These are phyloP conservation scores for Ustilago trichophora DNA, from an alignment of 1,284 basidiomycete genomes.

Conservation along the genomic window DNA sequence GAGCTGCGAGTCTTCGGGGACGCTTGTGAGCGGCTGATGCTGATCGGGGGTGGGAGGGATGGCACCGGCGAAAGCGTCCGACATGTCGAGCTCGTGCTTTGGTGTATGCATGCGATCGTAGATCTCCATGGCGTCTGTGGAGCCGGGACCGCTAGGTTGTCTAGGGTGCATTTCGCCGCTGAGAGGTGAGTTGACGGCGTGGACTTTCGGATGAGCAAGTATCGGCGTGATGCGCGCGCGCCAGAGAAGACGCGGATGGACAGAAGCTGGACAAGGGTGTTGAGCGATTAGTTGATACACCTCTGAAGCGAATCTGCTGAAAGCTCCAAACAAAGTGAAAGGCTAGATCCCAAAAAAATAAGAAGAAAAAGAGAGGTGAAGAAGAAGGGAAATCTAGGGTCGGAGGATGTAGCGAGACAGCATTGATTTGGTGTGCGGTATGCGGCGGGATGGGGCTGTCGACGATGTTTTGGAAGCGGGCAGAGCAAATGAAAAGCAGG, in stretches of 20 bases:
- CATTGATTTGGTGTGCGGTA: slow-evolving; percentile 15
- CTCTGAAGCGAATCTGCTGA: too few species aligned
- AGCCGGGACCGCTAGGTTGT: slow-evolving; percentile 49
- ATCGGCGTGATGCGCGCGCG: too few species aligned
- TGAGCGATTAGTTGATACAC: too few species aligned
- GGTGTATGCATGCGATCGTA: slow-evolving; percentile 51
- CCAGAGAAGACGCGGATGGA: too few species aligned
- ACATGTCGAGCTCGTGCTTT: slow-evolving; percentile 39
- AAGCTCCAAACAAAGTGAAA: too few species aligned
- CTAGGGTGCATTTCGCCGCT: slow-evolving; percentile 31
- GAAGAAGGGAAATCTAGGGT: slow-evolving; percentile 2
- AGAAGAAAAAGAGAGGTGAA: neutral
- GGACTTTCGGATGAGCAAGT: too few species aligned
- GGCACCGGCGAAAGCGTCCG: slow-evolving; percentile 19
- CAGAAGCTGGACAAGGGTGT: too few species aligned
- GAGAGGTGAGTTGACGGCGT: too few species aligned
- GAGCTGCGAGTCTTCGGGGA: slow-evolving; percentile 53
- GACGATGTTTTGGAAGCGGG: neutral
- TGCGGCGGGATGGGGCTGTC: neutral
- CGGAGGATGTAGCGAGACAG: neutral
- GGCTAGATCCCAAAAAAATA: too few species aligned
- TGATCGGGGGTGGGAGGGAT: slow-evolving; percentile 16
- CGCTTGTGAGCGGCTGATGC: slow-evolving; percentile 39
- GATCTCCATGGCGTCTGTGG: slow-evolving; percentile 53
- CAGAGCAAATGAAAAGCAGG: neutral